These are phyloP conservation scores for Anastatica hierochuntica DNA, from an alignment of 345 rosid species.

Conservation along the genomic window DNA sequence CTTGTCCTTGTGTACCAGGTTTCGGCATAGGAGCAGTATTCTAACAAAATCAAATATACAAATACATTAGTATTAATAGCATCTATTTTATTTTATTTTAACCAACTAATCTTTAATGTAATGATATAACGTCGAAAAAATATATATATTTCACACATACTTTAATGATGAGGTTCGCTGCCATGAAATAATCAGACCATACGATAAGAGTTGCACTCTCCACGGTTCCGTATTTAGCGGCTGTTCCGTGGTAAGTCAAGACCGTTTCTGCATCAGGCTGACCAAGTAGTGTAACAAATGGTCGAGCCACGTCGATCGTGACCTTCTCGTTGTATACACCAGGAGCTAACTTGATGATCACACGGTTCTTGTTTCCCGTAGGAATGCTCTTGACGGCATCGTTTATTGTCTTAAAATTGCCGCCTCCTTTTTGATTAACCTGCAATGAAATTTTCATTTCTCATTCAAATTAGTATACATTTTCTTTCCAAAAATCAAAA, in stretches of 20 bases:
- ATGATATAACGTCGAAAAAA: neutral
- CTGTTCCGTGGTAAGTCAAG: constrained; percentile 35
- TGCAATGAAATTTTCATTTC: no score
- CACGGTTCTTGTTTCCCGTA: constrained; percentile 38
- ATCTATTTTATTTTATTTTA: no score
- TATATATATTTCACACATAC: neutral
- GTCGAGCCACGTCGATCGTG: constrained; percentile 30
- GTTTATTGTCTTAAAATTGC: constrained; percentile 34
- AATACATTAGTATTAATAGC: neutral
- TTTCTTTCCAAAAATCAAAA: no score
- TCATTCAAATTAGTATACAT: no score
- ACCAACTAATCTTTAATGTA: neutral
- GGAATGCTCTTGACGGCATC: constrained; percentile 48
- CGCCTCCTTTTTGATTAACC: constrained; percentile 23
- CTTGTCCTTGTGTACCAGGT: constrained; percentile 30
- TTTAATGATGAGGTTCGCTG: constrained; percentile 16
- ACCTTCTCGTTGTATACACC: constrained; percentile 54
- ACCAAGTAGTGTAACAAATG: constrained; percentile 46
- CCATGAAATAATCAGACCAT: constrained; percentile 13
- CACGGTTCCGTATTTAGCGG: constrained; percentile 36
- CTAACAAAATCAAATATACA: constrained; percentile 14
- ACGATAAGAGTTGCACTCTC: constrained; percentile 27
- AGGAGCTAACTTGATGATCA: constrained; percentile 37
- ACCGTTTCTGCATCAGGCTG: constrained; percentile 30
- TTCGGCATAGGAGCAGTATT: constrained; percentile 41